Conservation (phyloP, 2,329 filamentous ascomycete genomes). For the Microsporum ferrugineum region DNA sequence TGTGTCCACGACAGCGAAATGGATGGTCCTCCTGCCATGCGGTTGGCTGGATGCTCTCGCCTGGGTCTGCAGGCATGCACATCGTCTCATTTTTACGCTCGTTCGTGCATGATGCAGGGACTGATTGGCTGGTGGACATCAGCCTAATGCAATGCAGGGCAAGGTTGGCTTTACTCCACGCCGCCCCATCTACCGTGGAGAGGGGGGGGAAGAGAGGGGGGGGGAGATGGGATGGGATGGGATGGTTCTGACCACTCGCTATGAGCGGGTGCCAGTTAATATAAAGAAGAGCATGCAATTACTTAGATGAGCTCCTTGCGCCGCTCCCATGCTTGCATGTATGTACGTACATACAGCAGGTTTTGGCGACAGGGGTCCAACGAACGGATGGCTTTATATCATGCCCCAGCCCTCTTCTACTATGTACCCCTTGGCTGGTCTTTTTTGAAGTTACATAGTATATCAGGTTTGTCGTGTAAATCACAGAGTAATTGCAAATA, state of each 20-base stretch:
- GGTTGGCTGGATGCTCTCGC: background rate
- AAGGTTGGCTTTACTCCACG: background rate
- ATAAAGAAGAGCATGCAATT: background rate
- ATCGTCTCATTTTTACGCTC: background rate
- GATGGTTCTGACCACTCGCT: background rate
- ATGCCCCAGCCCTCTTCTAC: too few relatives aligned
- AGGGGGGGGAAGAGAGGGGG: too few relatives aligned
- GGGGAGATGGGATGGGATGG: background rate
- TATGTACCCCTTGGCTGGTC: too few relatives aligned
- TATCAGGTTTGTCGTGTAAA: too few relatives aligned
- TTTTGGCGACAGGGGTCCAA: background rate
- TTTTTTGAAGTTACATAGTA: too few relatives aligned
- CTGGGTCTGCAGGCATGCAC: background rate
- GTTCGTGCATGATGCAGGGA: constrained; percentile 1
- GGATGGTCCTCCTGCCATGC: background rate
- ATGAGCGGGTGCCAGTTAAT: background rate
- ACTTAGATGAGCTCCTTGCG: background rate
- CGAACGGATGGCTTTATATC: too few relatives aligned
- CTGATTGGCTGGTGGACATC: background rate
- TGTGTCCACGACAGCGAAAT: background rate
- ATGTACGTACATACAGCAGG: background rate
- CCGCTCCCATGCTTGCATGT: background rate
- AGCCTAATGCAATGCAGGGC: background rate
- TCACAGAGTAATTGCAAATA: too few relatives aligned
- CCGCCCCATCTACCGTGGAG: background rate